phyloP scores from a whole-genome alignment of 1,284 basidiomycete genomes.

The Tylopilus sp. region DNA sequence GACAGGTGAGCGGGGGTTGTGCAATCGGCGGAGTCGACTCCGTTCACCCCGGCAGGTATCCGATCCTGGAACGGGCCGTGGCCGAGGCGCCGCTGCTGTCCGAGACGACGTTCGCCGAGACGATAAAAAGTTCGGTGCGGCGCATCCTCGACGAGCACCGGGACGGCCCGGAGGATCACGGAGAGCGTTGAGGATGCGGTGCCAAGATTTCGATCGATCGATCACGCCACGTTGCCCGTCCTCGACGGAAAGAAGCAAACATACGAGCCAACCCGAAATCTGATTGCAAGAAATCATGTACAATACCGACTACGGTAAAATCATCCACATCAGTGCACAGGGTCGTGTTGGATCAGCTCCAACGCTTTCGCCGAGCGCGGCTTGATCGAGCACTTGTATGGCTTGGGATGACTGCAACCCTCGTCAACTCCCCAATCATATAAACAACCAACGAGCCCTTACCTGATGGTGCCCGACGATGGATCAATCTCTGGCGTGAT shows the following conservation, averaged over 20 bases:
- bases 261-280: too few species aligned
- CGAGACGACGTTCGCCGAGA: slow-evolving; percentile 47
- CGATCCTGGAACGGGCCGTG: slow-evolving; percentile 55
- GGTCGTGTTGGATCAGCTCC: slow-evolving; percentile 48
- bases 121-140: slow-evolving; percentile 41
- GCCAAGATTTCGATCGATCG: slow-evolving; percentile 10
- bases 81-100: slow-evolving; percentile 50
- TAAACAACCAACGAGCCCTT: not conserved
- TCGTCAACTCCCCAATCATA: slow-evolving; percentile 3
- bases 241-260: not conserved
- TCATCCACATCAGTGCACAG: slow-evolving; percentile 17
- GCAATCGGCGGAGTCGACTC: too few species aligned
- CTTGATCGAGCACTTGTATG: slow-evolving; percentile 56
- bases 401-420: slow-evolving; percentile 50
- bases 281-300: slow-evolving; percentile 1
- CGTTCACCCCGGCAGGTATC: slow-evolving; percentile 8
- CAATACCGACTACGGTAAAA: not conserved
- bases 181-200: not conserved
- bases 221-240: slow-evolving; percentile 3
- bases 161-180: slow-evolving; percentile 18
- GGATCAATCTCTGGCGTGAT: slow-evolving; percentile 50
- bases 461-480: slow-evolving; percentile 59
- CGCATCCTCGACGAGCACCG: slow-evolving; percentile 40
- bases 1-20: slow-evolving; percentile 58
- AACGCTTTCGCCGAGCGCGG: slow-evolving; percentile 55